Percentiles rank a stretch among this genome's conserved stretches.
phyloP scores from a whole-genome alignment of 257 asterid species.

The Penstemon newberryi region DNA sequence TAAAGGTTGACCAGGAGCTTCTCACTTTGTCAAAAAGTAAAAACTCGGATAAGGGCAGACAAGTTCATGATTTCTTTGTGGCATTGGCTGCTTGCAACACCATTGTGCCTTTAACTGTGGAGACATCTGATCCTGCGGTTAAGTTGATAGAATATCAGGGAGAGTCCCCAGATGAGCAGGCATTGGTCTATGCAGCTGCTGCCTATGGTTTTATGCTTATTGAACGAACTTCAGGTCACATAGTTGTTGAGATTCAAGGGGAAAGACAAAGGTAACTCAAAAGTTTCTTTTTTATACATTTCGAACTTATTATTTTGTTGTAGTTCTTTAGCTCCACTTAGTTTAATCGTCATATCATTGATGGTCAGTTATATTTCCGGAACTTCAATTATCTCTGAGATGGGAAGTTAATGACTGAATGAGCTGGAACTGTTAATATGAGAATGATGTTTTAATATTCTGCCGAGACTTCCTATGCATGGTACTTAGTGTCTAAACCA shows the following conservation, averaged over 20 bases:
- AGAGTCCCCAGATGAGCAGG: conserved; percentile 99
- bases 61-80: conserved; percentile 67
- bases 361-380: conserved; percentile 1
- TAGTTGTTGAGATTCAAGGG: conserved; percentile 81
- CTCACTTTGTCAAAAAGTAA: conserved; percentile 49
- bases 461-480: background rate
- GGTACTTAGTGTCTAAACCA: no score
- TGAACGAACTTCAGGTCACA: conserved; percentile 94
- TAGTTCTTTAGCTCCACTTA: conserved; percentile 5
- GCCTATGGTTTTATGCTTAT: conserved; percentile 92
- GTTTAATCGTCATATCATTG: conserved; percentile 3
- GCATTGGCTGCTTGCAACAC: conserved; percentile 99
- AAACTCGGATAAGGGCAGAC: conserved; percentile 54
- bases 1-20: conserved; percentile 73
- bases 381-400: conserved; percentile 11
- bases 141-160: conserved; percentile 91
- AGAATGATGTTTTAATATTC: background rate
- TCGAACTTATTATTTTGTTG: conserved; percentile 11
- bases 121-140: conserved; percentile 74
- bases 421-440: conserved; percentile 14
- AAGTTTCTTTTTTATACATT: conserved; percentile 23
- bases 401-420: conserved; percentile 1
- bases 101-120: conserved; percentile 81
- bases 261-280: conserved; percentile 71
- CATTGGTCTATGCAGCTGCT: conserved; percentile 96